phyloP scores from a whole-genome alignment of 2,329 filamentous ascomycete genomes.

The Lasiodiplodia hormozganensis region DNA sequence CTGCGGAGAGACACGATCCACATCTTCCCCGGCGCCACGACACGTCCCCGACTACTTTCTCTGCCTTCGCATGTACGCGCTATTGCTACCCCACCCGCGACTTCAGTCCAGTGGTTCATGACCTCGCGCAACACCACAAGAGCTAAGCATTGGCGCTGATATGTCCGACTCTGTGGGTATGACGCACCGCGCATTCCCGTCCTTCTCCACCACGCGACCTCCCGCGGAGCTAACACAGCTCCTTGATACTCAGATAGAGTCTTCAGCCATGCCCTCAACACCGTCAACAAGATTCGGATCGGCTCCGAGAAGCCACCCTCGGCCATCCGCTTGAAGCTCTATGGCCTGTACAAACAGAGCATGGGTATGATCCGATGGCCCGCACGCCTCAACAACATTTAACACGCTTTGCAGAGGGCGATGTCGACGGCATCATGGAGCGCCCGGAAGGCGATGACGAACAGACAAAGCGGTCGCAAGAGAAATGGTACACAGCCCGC shows the following conservation, averaged over 20 bases:
- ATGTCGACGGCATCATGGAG: constrained; percentile 93
- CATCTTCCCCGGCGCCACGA: constrained; percentile 23
- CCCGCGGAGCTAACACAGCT: not conserved
- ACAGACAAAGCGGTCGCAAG: constrained; percentile 61
- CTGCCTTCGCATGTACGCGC: constrained; percentile 14
- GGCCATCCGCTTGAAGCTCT: constrained; percentile 84
- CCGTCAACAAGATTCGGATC: constrained; percentile 96
- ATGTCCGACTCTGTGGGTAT: constrained; percentile 31
- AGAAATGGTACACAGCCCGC: constrained; percentile 67
- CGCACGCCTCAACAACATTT: not conserved
- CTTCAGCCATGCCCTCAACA: constrained; percentile 98
- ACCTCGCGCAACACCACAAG: not conserved
- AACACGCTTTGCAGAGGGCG: constrained; percentile 68
- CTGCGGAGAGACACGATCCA: constrained; percentile 24
- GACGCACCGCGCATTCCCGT: constrained; percentile 1
- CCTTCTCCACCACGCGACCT: constrained; percentile 15
- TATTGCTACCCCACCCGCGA: constrained; percentile 8
- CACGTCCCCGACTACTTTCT: constrained; percentile 2
- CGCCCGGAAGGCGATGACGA: constrained; percentile 66
- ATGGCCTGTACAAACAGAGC: constrained; percentile 98
- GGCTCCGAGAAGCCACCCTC: constrained; percentile 88
- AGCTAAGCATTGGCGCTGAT: constrained; percentile 28
- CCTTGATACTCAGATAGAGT: constrained; percentile 76
- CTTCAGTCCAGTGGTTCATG: constrained; percentile 17
- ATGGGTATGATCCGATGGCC: constrained; percentile 67